A percentile compares a stretch with the other conserved stretches of the same genome.
Evolutionary conservation across 2,329 filamentous ascomycete species (phyloP).

Genomic region (Epichloe hybrida): DNA sequence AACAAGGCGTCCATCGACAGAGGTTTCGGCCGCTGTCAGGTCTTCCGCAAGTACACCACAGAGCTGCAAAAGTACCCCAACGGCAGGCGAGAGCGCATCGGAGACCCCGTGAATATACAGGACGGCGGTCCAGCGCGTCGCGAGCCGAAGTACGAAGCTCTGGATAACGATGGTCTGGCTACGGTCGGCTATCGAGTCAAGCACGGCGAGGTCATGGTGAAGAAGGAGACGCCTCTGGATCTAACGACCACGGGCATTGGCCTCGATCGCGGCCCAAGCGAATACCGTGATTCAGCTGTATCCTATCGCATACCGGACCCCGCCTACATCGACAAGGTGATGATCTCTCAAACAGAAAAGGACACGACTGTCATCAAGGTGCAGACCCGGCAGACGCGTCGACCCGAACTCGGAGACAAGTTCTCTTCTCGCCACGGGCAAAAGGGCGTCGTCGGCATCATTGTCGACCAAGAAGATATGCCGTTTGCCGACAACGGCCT

Average conservation of each 20-base stretch:
- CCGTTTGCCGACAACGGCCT: slow-evolving; percentile 86
- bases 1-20: slow-evolving; percentile 94
- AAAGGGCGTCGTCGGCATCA: slow-evolving; percentile 94
- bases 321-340: slow-evolving; percentile 89
- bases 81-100: slow-evolving; percentile 54
- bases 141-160: slow-evolving; percentile 54
- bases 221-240: slow-evolving; percentile 77
- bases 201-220: slow-evolving; percentile 73
- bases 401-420: slow-evolving; percentile 93
- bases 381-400: slow-evolving; percentile 86
- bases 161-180: slow-evolving; percentile 80
- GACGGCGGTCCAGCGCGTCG: slow-evolving; percentile 45
- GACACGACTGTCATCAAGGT: slow-evolving; percentile 85
- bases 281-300: slow-evolving; percentile 54
- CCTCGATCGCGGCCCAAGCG: slow-evolving; percentile 47
- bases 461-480: slow-evolving; percentile 93
- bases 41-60: slow-evolving; percentile 88
- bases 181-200: slow-evolving; percentile 71
- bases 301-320: slow-evolving; percentile 76
- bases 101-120: slow-evolving; percentile 37
- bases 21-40: slow-evolving; percentile 91
- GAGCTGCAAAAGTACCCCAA: slow-evolving; percentile 84
- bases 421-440: slow-evolving; percentile 98
- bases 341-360: slow-evolving; percentile 79
- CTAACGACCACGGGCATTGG: slow-evolving; percentile 60